These are phyloP conservation scores for Eucalyptus tenuipes DNA, from an alignment of 345 rosid species.

Conservation along the genomic window DNA sequence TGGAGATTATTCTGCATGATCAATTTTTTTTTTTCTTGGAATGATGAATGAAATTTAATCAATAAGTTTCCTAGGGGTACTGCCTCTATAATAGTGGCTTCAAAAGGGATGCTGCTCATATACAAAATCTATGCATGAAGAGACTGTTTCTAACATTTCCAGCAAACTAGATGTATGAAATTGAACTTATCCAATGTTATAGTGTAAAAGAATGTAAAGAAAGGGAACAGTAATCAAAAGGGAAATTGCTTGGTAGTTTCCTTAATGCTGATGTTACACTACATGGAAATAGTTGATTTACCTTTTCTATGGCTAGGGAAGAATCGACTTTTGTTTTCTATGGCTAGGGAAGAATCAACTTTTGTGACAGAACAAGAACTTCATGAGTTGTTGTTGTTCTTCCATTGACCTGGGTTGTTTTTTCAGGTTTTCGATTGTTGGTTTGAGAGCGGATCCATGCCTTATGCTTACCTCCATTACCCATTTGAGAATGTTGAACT, in stretches of 20 bases:
- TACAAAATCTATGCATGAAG: neutral
- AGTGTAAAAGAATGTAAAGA: neutral
- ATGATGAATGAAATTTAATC: neutral
- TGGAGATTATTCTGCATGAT: neutral
- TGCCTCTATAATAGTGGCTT: neutral
- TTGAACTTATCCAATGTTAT: neutral
- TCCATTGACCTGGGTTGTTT: neutral
- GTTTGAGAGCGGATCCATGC: conserved; percentile 99
- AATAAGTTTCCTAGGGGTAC: neutral
- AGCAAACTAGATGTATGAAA: neutral
- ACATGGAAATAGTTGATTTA: neutral
- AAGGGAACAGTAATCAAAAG: neutral
- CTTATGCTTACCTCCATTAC: conserved; percentile 96
- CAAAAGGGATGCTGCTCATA: neutral
- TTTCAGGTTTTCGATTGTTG: conserved; percentile 98
- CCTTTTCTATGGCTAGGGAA: neutral
- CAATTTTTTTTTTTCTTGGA: neutral
- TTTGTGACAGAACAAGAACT: neutral
- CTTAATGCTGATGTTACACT: neutral
- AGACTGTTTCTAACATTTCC: neutral
- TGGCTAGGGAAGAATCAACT: neutral
- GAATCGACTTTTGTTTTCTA: neutral
- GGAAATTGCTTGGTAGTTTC: neutral
- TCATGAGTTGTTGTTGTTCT: neutral
- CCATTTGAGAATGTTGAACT: conserved; percentile 91